Conservation (phyloP, 1,284 basidiomycete species). For the Puccinia hordei region DNA sequence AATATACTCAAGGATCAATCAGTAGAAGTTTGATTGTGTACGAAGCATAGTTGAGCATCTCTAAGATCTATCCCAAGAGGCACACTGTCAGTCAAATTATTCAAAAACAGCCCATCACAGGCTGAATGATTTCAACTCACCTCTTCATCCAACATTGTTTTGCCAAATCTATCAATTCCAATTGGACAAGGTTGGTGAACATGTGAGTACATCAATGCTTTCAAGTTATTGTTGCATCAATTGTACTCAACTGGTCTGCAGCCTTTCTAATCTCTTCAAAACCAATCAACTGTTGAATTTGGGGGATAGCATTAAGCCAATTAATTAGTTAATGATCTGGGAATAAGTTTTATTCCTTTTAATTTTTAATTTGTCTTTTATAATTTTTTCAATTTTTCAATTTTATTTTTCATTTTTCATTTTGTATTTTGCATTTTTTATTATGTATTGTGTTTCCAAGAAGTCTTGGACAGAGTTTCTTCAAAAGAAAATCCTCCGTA, state of each 20-base stretch:
- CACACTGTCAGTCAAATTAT: not conserved
- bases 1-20: not conserved
- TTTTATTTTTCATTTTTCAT: too few relatives aligned
- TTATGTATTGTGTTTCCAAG: too few relatives aligned
- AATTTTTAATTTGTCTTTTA: too few relatives aligned
- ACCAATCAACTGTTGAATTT: slow-evolving; percentile 5
- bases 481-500: too few relatives aligned
- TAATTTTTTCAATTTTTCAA: too few relatives aligned
- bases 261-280: slow-evolving; percentile 37
- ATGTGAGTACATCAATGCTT: not conserved
- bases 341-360: too few relatives aligned
- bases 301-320: not conserved
- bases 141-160: slow-evolving; percentile 40
- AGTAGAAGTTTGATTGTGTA: slow-evolving; percentile 10
- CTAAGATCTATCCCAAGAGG: slow-evolving; percentile 19
- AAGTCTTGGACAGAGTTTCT: too few relatives aligned
- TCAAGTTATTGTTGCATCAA: not conserved
- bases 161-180: slow-evolving; percentile 11
- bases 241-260: slow-evolving; percentile 37
- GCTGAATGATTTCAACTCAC: not conserved
- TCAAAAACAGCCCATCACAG: not conserved
- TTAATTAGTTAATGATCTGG: not conserved
- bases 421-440: too few relatives aligned
- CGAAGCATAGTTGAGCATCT: slow-evolving; percentile 45
- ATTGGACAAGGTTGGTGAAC: not conserved